Evolutionary conservation across 331 rosid species (phyloP).

Genomic region (Quercus phellos): DNA sequence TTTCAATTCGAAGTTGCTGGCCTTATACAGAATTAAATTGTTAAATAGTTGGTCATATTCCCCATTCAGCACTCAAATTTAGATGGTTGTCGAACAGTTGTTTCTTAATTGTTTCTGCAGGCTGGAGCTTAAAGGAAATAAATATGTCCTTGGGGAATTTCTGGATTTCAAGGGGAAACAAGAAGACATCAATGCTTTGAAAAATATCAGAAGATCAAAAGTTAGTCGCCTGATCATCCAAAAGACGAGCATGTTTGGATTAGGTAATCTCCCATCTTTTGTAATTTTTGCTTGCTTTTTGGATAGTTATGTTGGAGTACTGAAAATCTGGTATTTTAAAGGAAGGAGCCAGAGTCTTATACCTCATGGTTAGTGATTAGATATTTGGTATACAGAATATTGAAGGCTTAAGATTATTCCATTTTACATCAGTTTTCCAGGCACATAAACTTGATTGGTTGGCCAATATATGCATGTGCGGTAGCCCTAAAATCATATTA

Average conservation of each 20-base stretch:
- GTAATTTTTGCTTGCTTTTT: constrained; percentile 7
- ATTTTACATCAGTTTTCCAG: background rate
- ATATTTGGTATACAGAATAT: background rate
- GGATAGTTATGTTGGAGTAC: background rate
- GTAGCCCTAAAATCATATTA: background rate
- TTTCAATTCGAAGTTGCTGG: background rate
- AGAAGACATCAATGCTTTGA: constrained; percentile 65
- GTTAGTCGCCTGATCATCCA: constrained; percentile 53
- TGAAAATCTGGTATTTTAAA: background rate
- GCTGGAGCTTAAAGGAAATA: constrained; percentile 71
- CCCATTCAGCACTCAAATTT: background rate
- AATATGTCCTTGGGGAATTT: constrained; percentile 76
- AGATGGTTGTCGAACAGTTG: background rate
- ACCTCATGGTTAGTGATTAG: background rate
- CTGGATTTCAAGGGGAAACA: constrained; percentile 80
- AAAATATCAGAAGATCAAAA: constrained; percentile 73
- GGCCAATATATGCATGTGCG: background rate
- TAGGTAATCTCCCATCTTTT: constrained; percentile 49
- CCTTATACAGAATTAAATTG: background rate
- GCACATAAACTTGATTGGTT: background rate
- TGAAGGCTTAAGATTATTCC: background rate
- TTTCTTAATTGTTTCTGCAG: constrained; percentile 34
- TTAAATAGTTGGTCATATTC: background rate
- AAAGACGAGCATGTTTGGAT: constrained; percentile 81
- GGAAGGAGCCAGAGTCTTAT: background rate